These are phyloP conservation scores for Hanseniaspora guilliermondii DNA, from an alignment of 805 yeast genomes.

Conservation along the genomic window DNA sequence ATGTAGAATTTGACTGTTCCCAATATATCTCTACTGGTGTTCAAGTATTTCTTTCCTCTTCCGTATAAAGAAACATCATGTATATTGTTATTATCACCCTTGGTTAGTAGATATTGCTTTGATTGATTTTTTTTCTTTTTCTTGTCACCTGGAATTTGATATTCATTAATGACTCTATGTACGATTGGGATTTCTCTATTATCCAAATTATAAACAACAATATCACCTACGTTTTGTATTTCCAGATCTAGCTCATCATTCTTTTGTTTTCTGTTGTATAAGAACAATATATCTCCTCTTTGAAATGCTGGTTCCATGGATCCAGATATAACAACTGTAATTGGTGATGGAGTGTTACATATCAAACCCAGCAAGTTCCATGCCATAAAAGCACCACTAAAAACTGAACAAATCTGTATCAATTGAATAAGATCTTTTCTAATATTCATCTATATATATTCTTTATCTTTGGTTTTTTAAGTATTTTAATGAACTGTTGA, in stretches of 20 bases:
- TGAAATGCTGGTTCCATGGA: slow-evolving; percentile 99
- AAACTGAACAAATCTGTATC: slow-evolving; percentile 61
- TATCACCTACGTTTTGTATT: slow-evolving; percentile 67
- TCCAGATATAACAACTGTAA: slow-evolving; percentile 93
- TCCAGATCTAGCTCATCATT: neutral
- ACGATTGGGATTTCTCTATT: slow-evolving; percentile 87
- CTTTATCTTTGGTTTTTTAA: neutral
- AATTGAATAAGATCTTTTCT: slow-evolving; percentile 52
- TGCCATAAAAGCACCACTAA: slow-evolving; percentile 79
- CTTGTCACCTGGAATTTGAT: slow-evolving; percentile 33
- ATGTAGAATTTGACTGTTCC: slow-evolving; percentile 90
- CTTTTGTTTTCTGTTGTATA: slow-evolving; percentile 70
- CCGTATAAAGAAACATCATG: slow-evolving; percentile 84
- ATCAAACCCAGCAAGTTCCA: slow-evolving; percentile 74
- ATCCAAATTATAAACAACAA: slow-evolving; percentile 79
- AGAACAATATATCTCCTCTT: slow-evolving; percentile 83
- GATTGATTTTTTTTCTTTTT: slow-evolving; percentile 18
- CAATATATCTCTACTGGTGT: slow-evolving; percentile 63
- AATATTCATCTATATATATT: slow-evolving; percentile 36
- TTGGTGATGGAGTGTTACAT: slow-evolving; percentile 78
- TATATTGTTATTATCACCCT: slow-evolving; percentile 90
- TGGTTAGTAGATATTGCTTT: slow-evolving; percentile 69
- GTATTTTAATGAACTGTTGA: no score
- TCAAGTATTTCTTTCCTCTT: slow-evolving; percentile 58
- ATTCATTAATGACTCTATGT: slow-evolving; percentile 85